Base-by-base conservation (phyloP, 441 rosid species). In the Viola pubescens region DNA sequence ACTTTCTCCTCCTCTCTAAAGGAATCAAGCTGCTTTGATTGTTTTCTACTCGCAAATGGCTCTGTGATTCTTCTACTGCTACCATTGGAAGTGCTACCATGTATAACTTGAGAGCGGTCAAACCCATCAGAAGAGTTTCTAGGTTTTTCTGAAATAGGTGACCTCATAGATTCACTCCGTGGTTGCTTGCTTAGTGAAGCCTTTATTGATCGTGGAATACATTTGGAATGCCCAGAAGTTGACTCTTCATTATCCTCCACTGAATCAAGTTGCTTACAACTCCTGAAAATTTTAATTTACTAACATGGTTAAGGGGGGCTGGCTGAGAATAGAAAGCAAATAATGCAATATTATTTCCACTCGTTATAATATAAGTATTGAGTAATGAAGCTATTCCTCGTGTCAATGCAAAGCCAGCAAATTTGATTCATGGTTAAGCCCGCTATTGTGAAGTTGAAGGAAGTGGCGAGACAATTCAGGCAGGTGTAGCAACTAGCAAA, bases 1-100 rank as follows among this genome's bases (percentile, higher is more conserved):
- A 86, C 87, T 12, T 73, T 79, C 71, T 87, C 88, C 5, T 76
- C 84, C 73, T 82, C 91, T 66, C 73, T 70, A 62, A 75, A 75
- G 11, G 90, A 92, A 60, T 81, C 84, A 4, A 75, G 69, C 60
- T 81, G 75, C 65, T 79, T 79, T 0, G 76, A 72, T 1, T 65
- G 80, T 42, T 68, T 79, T 63, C 60, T 79, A 56, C 68, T 14
- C 0, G 72, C 52, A 48, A 37, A 45, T 19, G 86, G 79, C 45
- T 82, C 88, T 0, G 74, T 77, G 57, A 81, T 70, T 74, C 97
- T 82, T 68, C 65, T 80, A 69, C 86, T 78, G 77, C 79, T 65
- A 55, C 81, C 56, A 51, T 71, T 73, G 7, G 87, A 69, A 56
- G 59, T 19, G 58, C 70, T 54, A 51, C 66, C 11, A 0, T 52